Percentiles rank a stretch among this genome's conserved stretches.
These are phyloP conservation scores for Sclerotinia nivalis DNA, from an alignment of 2,329 filamentous ascomycete genomes.

Conservation along the genomic window DNA sequence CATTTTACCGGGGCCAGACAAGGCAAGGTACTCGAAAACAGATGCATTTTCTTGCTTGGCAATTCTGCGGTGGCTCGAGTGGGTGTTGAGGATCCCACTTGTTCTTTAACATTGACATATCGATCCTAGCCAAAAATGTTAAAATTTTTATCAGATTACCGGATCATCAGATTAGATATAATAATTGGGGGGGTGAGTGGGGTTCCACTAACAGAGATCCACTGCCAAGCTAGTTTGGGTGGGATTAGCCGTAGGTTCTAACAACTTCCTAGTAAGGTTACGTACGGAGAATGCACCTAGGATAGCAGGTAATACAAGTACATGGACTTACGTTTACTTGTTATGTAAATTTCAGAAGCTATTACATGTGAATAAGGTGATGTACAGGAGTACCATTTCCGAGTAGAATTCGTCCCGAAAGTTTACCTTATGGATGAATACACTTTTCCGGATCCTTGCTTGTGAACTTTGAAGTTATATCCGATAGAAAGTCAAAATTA, in stretches of 20 bases:
- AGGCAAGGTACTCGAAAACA: neutral
- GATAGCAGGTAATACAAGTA: constrained; percentile 1
- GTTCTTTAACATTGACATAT: neutral
- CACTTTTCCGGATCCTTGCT: neutral
- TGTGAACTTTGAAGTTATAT: neutral
- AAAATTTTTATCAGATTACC: constrained; percentile 20
- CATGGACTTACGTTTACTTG: constrained; percentile 1
- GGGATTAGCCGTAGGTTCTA: neutral
- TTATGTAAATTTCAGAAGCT: neutral
- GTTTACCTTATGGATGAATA: neutral
- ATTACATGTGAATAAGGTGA: constrained; percentile 14
- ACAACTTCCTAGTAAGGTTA: constrained; percentile 5
- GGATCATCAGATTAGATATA: constrained; percentile 30
- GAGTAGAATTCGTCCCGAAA: neutral
- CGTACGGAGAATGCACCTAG: constrained; percentile 1
- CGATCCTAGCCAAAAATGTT: neutral
- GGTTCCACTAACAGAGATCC: neutral
- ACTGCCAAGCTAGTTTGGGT: neutral
- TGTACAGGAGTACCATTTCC: neutral
- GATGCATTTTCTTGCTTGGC: constrained; percentile 6
- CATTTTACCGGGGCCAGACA: neutral
- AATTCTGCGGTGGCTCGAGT: neutral
- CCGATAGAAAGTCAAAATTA: neutral
- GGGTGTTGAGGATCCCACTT: neutral
- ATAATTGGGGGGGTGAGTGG: neutral